Evolutionary conservation across 768 basidiomycete species (phyloP).

Genomic region (Tremella fuciformis): DNA sequence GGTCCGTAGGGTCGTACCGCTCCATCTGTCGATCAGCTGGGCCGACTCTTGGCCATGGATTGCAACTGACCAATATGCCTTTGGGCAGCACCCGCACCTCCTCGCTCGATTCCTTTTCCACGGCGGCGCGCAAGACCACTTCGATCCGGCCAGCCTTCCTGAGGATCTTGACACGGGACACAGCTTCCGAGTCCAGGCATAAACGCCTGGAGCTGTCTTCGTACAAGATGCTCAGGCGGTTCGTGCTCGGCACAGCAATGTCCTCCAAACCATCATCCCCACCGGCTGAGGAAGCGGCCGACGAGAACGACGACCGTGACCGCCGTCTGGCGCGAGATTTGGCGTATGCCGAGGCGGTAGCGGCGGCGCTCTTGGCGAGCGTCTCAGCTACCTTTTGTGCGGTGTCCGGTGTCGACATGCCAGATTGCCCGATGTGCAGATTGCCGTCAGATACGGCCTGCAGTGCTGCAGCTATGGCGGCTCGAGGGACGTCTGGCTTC

Average conservation of each 20-base stretch:
- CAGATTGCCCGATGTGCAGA: too few species aligned
- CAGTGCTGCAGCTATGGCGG: too few species aligned
- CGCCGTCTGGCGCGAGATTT: constrained; percentile 18
- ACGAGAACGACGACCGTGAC: background rate
- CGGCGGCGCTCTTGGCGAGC: constrained; percentile 14
- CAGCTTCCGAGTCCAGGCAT: constrained; percentile 82
- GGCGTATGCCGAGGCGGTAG: constrained; percentile 11
- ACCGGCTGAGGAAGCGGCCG: too few species aligned
- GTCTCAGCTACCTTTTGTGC: constrained; percentile 10
- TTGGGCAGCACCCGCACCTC: constrained; percentile 23
- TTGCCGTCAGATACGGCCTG: too few species aligned
- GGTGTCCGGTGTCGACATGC: background rate
- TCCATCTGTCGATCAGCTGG: constrained; percentile 37
- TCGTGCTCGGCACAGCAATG: constrained; percentile 34
- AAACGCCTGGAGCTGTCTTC: constrained; percentile 81
- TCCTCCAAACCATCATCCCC: background rate
- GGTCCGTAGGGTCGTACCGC: constrained; percentile 44
- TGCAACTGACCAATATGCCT: constrained; percentile 51
- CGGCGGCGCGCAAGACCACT: constrained; percentile 58
- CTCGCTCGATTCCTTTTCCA: constrained; percentile 14
- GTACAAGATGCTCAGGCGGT: constrained; percentile 84
- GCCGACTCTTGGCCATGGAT: too few species aligned
- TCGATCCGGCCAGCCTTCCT: constrained; percentile 83
- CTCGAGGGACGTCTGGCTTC: too few species aligned
- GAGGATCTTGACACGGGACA: constrained; percentile 74